Base-by-base conservation (phyloP, 1,139 yeast species). In the Lodderomyces beijingensis region DNA sequence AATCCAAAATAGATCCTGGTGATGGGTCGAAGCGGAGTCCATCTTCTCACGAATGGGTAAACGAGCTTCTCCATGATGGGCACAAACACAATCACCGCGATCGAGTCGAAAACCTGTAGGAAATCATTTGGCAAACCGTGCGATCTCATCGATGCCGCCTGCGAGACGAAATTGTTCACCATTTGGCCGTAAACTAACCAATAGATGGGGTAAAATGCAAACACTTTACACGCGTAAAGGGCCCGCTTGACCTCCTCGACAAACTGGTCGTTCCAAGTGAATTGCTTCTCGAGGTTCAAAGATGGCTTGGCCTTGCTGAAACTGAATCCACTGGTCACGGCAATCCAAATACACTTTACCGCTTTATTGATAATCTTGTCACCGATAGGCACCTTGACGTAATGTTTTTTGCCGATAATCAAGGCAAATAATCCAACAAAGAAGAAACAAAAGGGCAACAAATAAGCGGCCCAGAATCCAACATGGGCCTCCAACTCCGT, bases 1-100 rank as follows among this genome's bases (percentile, higher is more conserved):
- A 87, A 87, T 9, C 96, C 96, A 43, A 68, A 65, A 51, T 73
- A 68, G 45, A 88, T 87, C 56, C 85, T 77, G 39, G 87, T 70
- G 46, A 85, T 77, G 27, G 95, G 78, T 44, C 67, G 77, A 52
- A 79, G 75, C 10, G 77, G 73, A 28, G 83, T 76, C 48, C 66
- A 57, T 45, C 55, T 65, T 55, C 81, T 65, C 46, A 79, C 60
- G 49, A 59, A 57, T 27, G 85, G 86, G 51, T 77, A 79, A 23
- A 77, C 41, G 25, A 65, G 42, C 37, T 64, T 50, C 51, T 78
- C 79, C 57, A 66, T 65, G 41, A 78, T 58, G 35, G 86, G 86
- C 39, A 79, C 77, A 57, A 77, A 75, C 20, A 78, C 55, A 44
- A 79, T 74, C 43, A 79, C 68, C 29, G 80, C 70, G 46, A 79